phyloP scores from a whole-genome alignment of 345 rosid genomes.

The Microcos paniculata region DNA sequence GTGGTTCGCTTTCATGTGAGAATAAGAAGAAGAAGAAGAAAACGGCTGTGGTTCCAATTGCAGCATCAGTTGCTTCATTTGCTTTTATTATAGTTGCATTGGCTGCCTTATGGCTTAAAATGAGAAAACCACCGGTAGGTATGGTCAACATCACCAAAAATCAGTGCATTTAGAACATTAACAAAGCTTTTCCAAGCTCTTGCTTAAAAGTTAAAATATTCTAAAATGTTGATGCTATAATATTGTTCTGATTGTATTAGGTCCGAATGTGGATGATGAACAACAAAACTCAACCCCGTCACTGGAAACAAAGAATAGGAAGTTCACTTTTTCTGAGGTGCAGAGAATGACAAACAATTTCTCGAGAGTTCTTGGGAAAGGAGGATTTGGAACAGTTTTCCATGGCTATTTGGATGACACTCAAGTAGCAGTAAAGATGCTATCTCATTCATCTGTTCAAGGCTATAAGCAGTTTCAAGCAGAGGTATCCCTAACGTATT shows the following conservation, averaged over 20 bases:
- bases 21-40: conserved; percentile 16
- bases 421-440: no score
- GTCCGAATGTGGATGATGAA: neutral
- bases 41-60: conserved; percentile 14
- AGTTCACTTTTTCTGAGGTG: conserved; percentile 27
- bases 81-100: neutral
- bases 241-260: neutral
- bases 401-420: neutral
- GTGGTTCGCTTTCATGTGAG: conserved; percentile 18
- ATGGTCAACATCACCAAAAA: neutral
- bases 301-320: conserved; percentile 14
- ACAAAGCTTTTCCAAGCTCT: neutral
- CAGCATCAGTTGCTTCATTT: conserved; percentile 12
- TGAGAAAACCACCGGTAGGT: conserved; percentile 4
- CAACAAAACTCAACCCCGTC: neutral
- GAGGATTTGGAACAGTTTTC: conserved; percentile 1
- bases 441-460: no score
- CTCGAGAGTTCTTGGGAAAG: conserved; percentile 19
- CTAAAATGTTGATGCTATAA: neutral
- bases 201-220: neutral
- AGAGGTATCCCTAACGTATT: no score
- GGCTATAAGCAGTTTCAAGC: no score
- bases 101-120: conserved; percentile 7
- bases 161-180: neutral
- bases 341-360: conserved; percentile 37